Evolutionary conservation across 495 filamentous ascomycete genomes (phyloP), one percentile per base, ranked within the genome.

Genomic region (Viridothelium virens): DNA sequence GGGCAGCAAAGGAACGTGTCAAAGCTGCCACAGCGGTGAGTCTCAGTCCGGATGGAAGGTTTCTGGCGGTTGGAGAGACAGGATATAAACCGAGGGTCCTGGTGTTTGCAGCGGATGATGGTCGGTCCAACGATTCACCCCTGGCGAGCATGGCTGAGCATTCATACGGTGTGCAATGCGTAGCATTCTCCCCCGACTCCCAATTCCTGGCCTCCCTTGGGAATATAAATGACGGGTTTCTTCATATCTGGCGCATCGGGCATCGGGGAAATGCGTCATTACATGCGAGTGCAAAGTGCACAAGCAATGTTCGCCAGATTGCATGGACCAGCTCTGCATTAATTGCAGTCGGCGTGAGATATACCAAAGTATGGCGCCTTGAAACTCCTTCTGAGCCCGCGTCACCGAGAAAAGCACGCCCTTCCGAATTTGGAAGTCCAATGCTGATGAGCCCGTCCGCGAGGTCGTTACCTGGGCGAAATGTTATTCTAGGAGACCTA

Each of bases 1-100:
- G 89, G 89, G 91, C 89, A 6, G 91, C 90, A 38, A 84, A 90
- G 69, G 92, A 96, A 74, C 82, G 92, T 67, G 88, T 96, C 72
- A 96, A 96, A 76, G 91, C 93, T n/a, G 90, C 92, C 1, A 96
- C 92, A n/a, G 95, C 91, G 77, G 83, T 97, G 36, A 89, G 89
- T 25, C 86, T 98, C 65, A 97, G 92, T 75, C 88, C 86, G 3
- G 91, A 96, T 82, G 94, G 91, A 56, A 87, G 84, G 67, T 91
- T 90, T 73, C 82, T 98, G 48, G 94, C 95, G 36, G 87, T 97
- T 38, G 94, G 94, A 74, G 94, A 98, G 86, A 96, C 91, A 36
- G 94, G 94, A 62, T 96, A 97, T 76, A 90, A 88, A 66, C 94
- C 94, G 7, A 83, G 95, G 56, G 90, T 97, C 3, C 82, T 97